A percentile compares a stretch with the other conserved stretches of the same genome.
These are phyloP conservation scores for Mortierella polycephala DNA, from an alignment of 371 early-diverging fungal species.

Conservation along the genomic window DNA sequence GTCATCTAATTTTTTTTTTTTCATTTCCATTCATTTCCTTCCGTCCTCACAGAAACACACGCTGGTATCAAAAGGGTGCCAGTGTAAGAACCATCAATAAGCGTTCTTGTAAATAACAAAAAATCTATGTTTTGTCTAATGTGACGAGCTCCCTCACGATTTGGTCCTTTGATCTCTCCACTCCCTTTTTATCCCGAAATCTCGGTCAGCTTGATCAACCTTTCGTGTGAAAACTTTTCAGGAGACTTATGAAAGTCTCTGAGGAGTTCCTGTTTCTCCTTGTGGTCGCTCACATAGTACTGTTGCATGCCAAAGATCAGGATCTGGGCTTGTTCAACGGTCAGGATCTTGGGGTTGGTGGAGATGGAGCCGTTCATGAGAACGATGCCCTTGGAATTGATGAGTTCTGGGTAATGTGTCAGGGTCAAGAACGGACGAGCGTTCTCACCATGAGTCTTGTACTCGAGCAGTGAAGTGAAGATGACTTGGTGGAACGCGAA, in stretches of 20 bases:
- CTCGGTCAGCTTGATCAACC: conserved; percentile 73
- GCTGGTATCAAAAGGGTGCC: too few species aligned
- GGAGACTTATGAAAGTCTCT: conserved; percentile 85
- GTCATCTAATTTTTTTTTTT: not conserved
- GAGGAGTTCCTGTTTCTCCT: conserved; percentile 72
- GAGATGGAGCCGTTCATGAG: conserved; percentile 91
- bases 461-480: conserved; percentile 92
- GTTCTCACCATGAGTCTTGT: conserved; percentile 82
- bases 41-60: not conserved
- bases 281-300: conserved; percentile 87
- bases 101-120: conserved; percentile 5
- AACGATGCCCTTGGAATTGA: conserved; percentile 82
- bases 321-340: conserved; percentile 81
- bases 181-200: conserved; percentile 48
- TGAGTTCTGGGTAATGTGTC: conserved; percentile 89
- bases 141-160: too few species aligned
- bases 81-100: too few species aligned
- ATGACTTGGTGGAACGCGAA: conserved; percentile 83
- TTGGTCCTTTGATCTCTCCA: conserved; percentile 1
- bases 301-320: conserved; percentile 86
- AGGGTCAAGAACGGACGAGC: conserved; percentile 88
- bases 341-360: conserved; percentile 66
- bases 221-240: conserved; percentile 79
- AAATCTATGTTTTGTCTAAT: not conserved
- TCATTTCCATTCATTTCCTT: not conserved